A percentile compares a stretch with the other conserved stretches of the same genome.
These are phyloP conservation scores for Trametes sanguinea DNA, from an alignment of 768 basidiomycete species.

Conservation along the genomic window DNA sequence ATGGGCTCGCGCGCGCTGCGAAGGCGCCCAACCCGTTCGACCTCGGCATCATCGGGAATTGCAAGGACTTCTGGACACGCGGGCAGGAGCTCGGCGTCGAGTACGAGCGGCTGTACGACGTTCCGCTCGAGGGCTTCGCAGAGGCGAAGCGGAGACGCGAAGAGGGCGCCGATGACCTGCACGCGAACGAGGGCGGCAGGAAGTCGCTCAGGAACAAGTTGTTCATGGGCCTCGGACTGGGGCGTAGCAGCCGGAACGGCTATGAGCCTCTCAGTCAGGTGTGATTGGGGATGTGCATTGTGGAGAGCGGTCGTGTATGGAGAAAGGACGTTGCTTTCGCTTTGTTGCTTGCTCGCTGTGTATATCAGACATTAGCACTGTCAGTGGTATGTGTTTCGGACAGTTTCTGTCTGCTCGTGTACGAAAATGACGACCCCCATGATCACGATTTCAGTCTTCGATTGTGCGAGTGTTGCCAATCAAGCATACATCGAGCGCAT, in stretches of 20 bases:
- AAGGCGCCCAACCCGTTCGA: slow-evolving; percentile 92
- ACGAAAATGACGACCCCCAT: background rate
- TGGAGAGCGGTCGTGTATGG: background rate
- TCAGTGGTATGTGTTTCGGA: background rate
- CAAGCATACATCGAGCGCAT: background rate
- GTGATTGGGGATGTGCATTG: background rate
- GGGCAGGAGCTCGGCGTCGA: slow-evolving; percentile 87
- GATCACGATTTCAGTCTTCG: background rate
- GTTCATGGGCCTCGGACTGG: slow-evolving; percentile 55
- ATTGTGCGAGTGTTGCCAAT: background rate
- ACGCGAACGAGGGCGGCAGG: slow-evolving; percentile 34
- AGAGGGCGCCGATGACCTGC: slow-evolving; percentile 56
- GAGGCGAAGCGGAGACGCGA: slow-evolving; percentile 66
- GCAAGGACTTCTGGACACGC: slow-evolving; percentile 92
- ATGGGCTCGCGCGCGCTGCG: slow-evolving; percentile 77
- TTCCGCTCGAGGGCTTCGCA: slow-evolving; percentile 81
- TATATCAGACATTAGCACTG: background rate
- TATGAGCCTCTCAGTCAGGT: slow-evolving; percentile 71
- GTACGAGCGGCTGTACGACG: slow-evolving; percentile 87
- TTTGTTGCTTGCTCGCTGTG: slow-evolving; percentile 9
- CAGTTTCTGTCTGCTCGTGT: background rate
- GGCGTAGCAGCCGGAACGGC: slow-evolving; percentile 52
- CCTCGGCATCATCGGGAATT: slow-evolving; percentile 73
- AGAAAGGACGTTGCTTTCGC: slow-evolving; percentile 1
- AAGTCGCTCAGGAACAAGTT: slow-evolving; percentile 52